These are phyloP conservation scores for Zostera marina DNA, from an alignment of 116 monocot genomes.

Conservation along the genomic window DNA sequence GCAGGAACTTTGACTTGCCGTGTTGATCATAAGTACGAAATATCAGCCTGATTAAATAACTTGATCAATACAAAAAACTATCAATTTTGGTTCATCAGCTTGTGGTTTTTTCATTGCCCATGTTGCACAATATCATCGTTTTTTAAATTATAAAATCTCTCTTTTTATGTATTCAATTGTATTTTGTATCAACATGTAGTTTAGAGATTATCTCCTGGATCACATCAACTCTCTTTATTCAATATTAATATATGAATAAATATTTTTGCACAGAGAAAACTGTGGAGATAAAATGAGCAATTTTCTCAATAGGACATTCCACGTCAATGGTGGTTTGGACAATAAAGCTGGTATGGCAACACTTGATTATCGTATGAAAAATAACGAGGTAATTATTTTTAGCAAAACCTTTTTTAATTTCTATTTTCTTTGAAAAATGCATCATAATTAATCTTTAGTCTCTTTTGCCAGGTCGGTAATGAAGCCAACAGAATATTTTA, in stretches of 20 bases:
- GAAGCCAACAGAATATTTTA: slow-evolving; percentile 91
- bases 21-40: slow-evolving; percentile 66
- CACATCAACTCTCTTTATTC: too few species aligned
- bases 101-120: too few species aligned
- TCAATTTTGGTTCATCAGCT: too few species aligned
- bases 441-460: not conserved
- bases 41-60: not conserved
- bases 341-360: slow-evolving; percentile 65
- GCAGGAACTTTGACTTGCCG: slow-evolving; percentile 71
- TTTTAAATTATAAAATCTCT: too few species aligned
- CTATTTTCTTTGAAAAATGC: not conserved
- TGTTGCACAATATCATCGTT: too few species aligned
- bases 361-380: slow-evolving; percentile 51
- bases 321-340: slow-evolving; percentile 54
- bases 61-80: too few species aligned
- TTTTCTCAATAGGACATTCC: slow-evolving; percentile 59
- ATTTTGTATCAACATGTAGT: too few species aligned
- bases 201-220: too few species aligned
- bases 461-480: slow-evolving; percentile 22
- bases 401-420: not conserved
- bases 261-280: slow-evolving; percentile 37
- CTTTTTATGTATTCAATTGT: too few species aligned
- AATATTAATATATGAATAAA: too few species aligned
- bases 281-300: slow-evolving; percentile 46
- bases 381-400: slow-evolving; percentile 35